A percentile compares a stretch with the other conserved stretches of the same genome.
These are phyloP conservation scores for Turnera subulata DNA, from an alignment of 345 rosid genomes.

Conservation along the genomic window DNA sequence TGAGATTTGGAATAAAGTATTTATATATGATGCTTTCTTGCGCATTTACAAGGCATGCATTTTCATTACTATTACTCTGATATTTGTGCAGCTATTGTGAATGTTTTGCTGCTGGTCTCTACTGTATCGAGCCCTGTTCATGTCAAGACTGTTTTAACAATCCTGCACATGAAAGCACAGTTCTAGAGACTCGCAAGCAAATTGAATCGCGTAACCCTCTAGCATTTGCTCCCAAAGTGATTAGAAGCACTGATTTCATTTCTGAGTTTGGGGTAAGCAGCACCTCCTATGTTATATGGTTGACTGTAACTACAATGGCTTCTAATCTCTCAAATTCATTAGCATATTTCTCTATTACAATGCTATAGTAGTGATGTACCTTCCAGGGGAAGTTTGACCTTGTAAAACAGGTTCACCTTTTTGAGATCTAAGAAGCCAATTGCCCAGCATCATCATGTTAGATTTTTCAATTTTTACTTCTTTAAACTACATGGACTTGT, in stretches of 20 bases:
- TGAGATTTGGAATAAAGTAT: too few relatives aligned
- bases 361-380: too few relatives aligned
- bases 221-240: slow-evolving; percentile 84
- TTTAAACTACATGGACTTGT: background rate
- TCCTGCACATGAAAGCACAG: slow-evolving; percentile 48
- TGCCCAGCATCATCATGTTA: background rate
- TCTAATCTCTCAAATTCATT: slow-evolving; percentile 6
- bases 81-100: slow-evolving; percentile 59
- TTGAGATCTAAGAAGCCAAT: slow-evolving; percentile 10
- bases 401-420: slow-evolving; percentile 8
- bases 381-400: too few relatives aligned
- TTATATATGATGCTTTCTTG: too few relatives aligned
- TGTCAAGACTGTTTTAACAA: slow-evolving; percentile 70
- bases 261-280: slow-evolving; percentile 39
- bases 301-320: slow-evolving; percentile 12
- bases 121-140: slow-evolving; percentile 64
- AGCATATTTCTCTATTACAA: too few relatives aligned
- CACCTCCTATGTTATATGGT: slow-evolving; percentile 11
- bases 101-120: slow-evolving; percentile 81
- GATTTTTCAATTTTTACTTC: slow-evolving; percentile 1
- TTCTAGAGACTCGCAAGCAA: slow-evolving; percentile 45
- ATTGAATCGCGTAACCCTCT: slow-evolving; percentile 70
- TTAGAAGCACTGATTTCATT: slow-evolving; percentile 30
- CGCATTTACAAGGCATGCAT: too few relatives aligned
- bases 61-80: background rate